Evolutionary conservation across 148 eudicot species (phyloP), one percentile per base, ranked within the genome.

Genomic region (Polygonum aviculare): DNA sequence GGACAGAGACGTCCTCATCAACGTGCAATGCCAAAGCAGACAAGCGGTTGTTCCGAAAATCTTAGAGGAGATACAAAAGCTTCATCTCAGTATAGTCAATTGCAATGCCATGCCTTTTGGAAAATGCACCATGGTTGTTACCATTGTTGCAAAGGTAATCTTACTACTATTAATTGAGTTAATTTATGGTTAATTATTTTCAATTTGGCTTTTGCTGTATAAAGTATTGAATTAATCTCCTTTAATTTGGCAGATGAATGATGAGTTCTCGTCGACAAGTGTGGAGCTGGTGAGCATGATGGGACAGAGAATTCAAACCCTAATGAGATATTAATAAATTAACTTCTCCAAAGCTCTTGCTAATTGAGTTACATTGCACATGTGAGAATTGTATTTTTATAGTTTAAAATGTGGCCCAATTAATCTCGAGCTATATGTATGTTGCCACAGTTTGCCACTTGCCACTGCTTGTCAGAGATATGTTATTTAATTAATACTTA

Each of bases 91-190:
- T n/a, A 69, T 86, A 69, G 71, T 83, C 57, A 86, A 82, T 31
- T 77, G 86, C 55, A 86, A 77, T 69, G 74, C 76, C 48, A 79
- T 83, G 77, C 80, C 82, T 7, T 81, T 86, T 72, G 86, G 86
- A 3, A 48, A 54, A 48, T 47, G 72, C 49, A 39, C 62, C 31
- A 76, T 79, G 2, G 78, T 52, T 45, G 69, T 86, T 26, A 83
- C 77, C 70, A 72, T 86, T 48, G 75, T 83, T 49, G 84, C 86
- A 79, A 82, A 81, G 88, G 88, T 81, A 80, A 26, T 26, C n/a
- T n/a, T 15, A 15, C 3, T 10, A 31, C 3, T 9, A 33, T 22
- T 7, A 1, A 63, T 63, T 63, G 40, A 33, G 1, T 4, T 35
- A 10, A 1, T 31, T 31, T 62, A 0, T 26, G 21, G 15, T 41